Conservation (phyloP, 2,329 filamentous ascomycete genomes). For the Herpotrichia juniperi region DNA sequence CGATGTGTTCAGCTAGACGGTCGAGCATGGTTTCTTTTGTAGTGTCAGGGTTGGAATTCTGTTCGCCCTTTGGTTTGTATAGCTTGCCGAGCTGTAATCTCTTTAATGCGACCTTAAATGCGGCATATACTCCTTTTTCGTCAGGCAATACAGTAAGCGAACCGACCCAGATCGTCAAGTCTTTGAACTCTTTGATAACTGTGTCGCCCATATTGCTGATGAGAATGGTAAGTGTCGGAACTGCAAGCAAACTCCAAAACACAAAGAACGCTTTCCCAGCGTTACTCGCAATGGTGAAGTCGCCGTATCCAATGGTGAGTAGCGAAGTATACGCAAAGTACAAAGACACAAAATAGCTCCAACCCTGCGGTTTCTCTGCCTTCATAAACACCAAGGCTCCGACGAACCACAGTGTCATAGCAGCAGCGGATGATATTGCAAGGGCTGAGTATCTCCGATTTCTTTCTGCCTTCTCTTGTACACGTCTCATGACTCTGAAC, state of each 20-base stretch:
- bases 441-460: conserved; percentile 50
- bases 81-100: conserved; percentile 30
- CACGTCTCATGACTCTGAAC: conserved; percentile 51
- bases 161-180: conserved; percentile 62
- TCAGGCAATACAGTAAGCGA: conserved; percentile 61
- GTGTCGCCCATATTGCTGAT: conserved; percentile 62
- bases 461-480: conserved; percentile 44
- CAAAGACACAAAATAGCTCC: conserved; percentile 59
- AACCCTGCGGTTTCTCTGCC: conserved; percentile 53
- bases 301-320: conserved; percentile 63
- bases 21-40: conserved; percentile 30
- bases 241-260: conserved; percentile 61
- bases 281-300: conserved; percentile 54
- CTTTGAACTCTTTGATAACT: conserved; percentile 60
- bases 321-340: conserved; percentile 62
- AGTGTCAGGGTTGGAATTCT: conserved; percentile 7
- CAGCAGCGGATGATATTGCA: conserved; percentile 45
- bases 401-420: conserved; percentile 51
- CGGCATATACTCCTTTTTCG: conserved; percentile 49
- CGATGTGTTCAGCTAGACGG: conserved; percentile 46
- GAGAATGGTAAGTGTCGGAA: conserved; percentile 61
- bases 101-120: conserved; percentile 36
- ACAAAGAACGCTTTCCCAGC: conserved; percentile 62
- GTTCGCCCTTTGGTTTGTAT: conserved; percentile 17
- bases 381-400: conserved; percentile 58